Percentiles rank a stretch among this genome's conserved stretches.
Conservation (phyloP, 495 filamentous ascomycete species). For the Penicillium paxilli region DNA sequence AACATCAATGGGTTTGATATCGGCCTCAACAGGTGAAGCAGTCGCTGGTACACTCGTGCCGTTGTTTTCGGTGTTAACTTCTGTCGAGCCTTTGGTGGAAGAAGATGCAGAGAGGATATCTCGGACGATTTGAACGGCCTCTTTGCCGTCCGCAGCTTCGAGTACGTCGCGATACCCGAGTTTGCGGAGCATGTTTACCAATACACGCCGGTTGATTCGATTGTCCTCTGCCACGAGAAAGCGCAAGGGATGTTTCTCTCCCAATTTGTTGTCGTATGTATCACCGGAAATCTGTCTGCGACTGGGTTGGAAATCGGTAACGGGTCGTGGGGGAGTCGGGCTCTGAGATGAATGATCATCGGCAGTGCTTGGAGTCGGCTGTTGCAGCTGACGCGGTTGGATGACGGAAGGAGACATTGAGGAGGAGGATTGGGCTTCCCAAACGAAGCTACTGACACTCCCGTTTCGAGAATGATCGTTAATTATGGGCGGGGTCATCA, state of each 20-base stretch:
- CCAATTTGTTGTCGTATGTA: constrained; percentile 47
- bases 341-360: constrained; percentile 33
- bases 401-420: constrained; percentile 19
- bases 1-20: constrained; percentile 57
- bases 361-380: constrained; percentile 32
- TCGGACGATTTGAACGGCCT: constrained; percentile 68
- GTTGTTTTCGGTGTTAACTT: background rate
- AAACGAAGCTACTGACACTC: constrained; percentile 24
- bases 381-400: constrained; percentile 30
- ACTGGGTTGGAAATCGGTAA: constrained; percentile 14
- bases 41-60: constrained; percentile 7
- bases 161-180: constrained; percentile 66
- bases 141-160: constrained; percentile 71
- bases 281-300: constrained; percentile 26
- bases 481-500: constrained; percentile 28
- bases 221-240: constrained; percentile 82
- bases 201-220: constrained; percentile 72
- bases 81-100: background rate
- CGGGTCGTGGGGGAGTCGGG: constrained; percentile 27
- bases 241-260: constrained; percentile 60
- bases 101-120: constrained; percentile 33
- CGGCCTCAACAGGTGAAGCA: constrained; percentile 9
- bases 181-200: constrained; percentile 68
- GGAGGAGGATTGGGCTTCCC: constrained; percentile 18
- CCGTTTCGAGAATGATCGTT: constrained; percentile 23